phyloP scores from a whole-genome alignment of 2,329 filamentous ascomycete species.

The Verticillium tricorpus region DNA sequence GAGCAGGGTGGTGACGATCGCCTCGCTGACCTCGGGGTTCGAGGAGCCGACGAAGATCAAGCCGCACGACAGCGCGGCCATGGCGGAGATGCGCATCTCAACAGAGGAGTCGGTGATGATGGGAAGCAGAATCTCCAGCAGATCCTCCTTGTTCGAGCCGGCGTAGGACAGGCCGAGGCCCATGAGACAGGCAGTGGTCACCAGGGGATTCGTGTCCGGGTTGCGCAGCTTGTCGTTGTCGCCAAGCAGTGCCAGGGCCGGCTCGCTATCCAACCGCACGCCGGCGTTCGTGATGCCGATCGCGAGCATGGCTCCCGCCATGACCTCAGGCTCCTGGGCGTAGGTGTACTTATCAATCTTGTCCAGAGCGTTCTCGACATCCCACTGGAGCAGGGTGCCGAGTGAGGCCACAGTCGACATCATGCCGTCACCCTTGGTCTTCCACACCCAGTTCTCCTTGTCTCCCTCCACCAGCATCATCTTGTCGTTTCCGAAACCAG shows the following conservation, averaged over 20 bases:
- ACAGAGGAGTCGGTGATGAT: slow-evolving; percentile 79
- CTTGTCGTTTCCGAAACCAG: slow-evolving; percentile 92
- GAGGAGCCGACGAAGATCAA: slow-evolving; percentile 91
- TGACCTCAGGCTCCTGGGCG: slow-evolving; percentile 73
- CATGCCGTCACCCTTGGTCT: slow-evolving; percentile 98
- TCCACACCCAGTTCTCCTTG: slow-evolving; percentile 96
- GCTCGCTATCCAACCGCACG: slow-evolving; percentile 83
- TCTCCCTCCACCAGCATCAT: slow-evolving; percentile 91
- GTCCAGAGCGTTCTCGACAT: slow-evolving; percentile 86
- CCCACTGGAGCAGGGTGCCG: slow-evolving; percentile 88
- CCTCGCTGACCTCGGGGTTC: slow-evolving; percentile 84
- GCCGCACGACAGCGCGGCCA: slow-evolving; percentile 88
- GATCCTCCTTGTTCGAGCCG: slow-evolving; percentile 84
- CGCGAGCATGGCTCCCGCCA: slow-evolving; percentile 85
- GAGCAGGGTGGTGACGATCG: slow-evolving; percentile 86
- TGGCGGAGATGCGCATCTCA: slow-evolving; percentile 93
- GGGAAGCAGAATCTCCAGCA: slow-evolving; percentile 81
- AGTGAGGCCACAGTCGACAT: slow-evolving; percentile 92
- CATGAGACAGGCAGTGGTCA: slow-evolving; percentile 87
- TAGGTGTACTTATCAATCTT: slow-evolving; percentile 96
- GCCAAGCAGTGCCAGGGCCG: slow-evolving; percentile 79
- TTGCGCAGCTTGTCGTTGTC: slow-evolving; percentile 71
- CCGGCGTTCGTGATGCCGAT: slow-evolving; percentile 96
- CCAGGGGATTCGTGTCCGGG: slow-evolving; percentile 64
- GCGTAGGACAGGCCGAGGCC: slow-evolving; percentile 92